Percentiles rank a stretch among this genome's conserved stretches.
phyloP scores from a whole-genome alignment of 768 basidiomycete species.

The Panellus pusillus region DNA sequence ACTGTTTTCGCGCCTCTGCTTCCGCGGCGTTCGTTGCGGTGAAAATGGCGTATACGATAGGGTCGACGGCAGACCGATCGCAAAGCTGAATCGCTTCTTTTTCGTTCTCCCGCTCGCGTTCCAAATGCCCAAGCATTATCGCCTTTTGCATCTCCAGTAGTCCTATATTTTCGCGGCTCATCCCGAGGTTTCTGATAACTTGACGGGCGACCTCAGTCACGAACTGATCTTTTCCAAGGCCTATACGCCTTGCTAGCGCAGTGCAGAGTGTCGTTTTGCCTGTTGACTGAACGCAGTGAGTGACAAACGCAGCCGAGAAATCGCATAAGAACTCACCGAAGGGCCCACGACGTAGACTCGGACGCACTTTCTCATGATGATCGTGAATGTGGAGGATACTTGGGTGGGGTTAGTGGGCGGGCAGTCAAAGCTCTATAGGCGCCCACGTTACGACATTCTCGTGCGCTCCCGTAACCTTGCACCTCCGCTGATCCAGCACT shows the following conservation, averaged over 20 bases:
- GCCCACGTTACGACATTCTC: conserved; percentile 18
- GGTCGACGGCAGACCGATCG: conserved; percentile 67
- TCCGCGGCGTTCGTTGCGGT: conserved; percentile 40
- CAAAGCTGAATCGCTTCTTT: conserved; percentile 42
- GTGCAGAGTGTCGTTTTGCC: conserved; percentile 72
- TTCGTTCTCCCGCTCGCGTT: conserved; percentile 37
- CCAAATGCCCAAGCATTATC: conserved; percentile 58
- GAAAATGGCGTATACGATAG: conserved; percentile 60
- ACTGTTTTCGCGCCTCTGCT: conserved; percentile 32
- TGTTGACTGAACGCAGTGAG: conserved; percentile 38
- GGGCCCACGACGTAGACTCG: conserved; percentile 51
- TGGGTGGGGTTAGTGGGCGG: background rate
- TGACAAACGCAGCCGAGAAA: background rate
- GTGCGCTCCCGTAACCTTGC: background rate
- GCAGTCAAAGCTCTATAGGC: background rate
- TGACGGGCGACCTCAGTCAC: conserved; percentile 63
- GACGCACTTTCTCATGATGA: background rate
- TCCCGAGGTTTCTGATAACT: conserved; percentile 55
- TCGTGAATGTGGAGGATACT: background rate
- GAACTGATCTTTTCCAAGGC: conserved; percentile 37
- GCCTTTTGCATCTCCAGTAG: conserved; percentile 60
- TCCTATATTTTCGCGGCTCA: conserved; percentile 49
- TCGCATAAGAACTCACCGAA: conserved; percentile 35
- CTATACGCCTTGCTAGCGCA: conserved; percentile 45
- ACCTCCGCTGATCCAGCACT: background rate